Evolutionary conservation across 2,329 filamentous ascomycete species (phyloP).

Genomic region (Passalora sequoiae): DNA sequence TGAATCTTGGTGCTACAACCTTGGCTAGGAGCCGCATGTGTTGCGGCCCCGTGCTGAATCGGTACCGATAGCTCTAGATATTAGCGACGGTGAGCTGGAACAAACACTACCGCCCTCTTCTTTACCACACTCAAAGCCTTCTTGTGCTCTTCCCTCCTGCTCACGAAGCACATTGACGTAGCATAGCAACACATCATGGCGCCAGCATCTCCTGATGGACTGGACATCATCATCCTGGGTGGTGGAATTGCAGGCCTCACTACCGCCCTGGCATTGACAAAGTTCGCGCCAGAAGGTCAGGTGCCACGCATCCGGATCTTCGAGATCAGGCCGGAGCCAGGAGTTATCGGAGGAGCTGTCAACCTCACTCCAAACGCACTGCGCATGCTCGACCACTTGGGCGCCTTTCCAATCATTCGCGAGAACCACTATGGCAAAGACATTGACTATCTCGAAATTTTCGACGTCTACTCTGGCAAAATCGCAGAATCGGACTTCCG

Average conservation of each 20-base stretch:
- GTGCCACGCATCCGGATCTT: constrained; percentile 43
- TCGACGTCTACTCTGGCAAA: constrained; percentile 42
- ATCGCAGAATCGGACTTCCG: constrained; percentile 41
- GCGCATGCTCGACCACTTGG: constrained; percentile 36
- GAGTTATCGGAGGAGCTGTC: constrained; percentile 44
- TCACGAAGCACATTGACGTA: neutral
- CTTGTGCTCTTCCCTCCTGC: neutral
- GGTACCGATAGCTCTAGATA: constrained; percentile 1
- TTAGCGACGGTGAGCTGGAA: neutral
- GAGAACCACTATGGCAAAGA: constrained; percentile 38
- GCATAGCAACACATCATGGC: constrained; percentile 20
- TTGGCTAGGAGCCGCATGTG: constrained; percentile 2
- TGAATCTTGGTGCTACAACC: constrained; percentile 1
- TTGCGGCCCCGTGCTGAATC: constrained; percentile 1
- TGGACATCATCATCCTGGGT: constrained; percentile 47
- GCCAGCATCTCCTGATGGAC: constrained; percentile 26
- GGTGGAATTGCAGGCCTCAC: constrained; percentile 50
- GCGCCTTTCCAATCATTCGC: constrained; percentile 35
- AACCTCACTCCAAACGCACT: constrained; percentile 47
- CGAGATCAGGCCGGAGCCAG: constrained; percentile 44
- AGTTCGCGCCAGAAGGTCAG: constrained; percentile 36
- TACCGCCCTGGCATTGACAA: constrained; percentile 46
- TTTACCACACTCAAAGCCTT: neutral
- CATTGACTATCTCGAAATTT: constrained; percentile 43
- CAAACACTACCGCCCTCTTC: neutral